Evolutionary conservation across 176 grass and related monocot genomes (phyloP).

Genomic region (Lolium multiflorum): DNA sequence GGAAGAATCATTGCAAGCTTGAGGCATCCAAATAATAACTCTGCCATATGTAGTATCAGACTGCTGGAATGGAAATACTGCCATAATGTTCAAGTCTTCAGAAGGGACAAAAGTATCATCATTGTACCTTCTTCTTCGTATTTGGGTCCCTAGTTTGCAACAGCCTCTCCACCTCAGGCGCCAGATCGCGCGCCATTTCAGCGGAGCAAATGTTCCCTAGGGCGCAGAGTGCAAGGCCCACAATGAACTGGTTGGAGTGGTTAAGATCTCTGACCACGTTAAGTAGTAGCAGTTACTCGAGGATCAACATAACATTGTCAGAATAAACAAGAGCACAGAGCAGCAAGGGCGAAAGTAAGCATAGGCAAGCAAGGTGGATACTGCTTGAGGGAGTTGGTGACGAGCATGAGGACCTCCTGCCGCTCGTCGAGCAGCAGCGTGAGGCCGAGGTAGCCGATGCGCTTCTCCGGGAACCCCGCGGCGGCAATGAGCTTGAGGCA

Average conservation of each 20-base stretch:
- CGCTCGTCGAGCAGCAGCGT: conserved; percentile 99
- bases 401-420: conserved; percentile 99
- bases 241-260: conserved; percentile 98
- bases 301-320: conserved; percentile 9
- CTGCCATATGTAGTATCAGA: conserved; percentile 1
- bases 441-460: conserved; percentile 97
- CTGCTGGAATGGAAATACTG: neutral
- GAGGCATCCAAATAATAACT: neutral
- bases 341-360: conserved; percentile 28
- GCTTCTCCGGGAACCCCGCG: conserved; percentile 93
- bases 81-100: neutral
- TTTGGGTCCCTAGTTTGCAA: conserved; percentile 90
- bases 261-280: conserved; percentile 95
- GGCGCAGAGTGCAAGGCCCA: conserved; percentile 95
- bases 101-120: neutral
- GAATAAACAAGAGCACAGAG: neutral
- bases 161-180: conserved; percentile 95
- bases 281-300: conserved; percentile 47
- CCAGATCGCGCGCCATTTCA: conserved; percentile 97
- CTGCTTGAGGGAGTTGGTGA: conserved; percentile 99
- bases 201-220: conserved; percentile 98
- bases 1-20: neutral
- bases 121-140: conserved; percentile 89
- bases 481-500: conserved; percentile 99
- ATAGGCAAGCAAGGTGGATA: conserved; percentile 57